phyloP scores from a whole-genome alignment of 2,329 filamentous ascomycete genomes.

The Colletotrichum acutatum region DNA sequence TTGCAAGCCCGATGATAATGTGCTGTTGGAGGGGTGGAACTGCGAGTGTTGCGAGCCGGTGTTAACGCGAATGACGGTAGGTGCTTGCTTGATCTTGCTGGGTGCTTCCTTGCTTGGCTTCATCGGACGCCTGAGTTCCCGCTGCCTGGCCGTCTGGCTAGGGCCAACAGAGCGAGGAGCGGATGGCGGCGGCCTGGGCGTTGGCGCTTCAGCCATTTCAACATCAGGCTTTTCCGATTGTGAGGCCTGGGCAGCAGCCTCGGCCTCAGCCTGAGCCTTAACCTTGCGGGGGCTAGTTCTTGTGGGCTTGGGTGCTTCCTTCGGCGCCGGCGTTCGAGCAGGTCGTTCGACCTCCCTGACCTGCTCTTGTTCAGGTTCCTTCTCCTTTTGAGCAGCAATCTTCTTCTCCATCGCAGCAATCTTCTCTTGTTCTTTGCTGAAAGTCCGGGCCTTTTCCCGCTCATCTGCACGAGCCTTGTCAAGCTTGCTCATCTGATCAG shows the following conservation, averaged over 20 bases:
- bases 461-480: conserved; percentile 78
- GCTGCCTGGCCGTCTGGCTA: conserved; percentile 59
- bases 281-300: conserved; percentile 65
- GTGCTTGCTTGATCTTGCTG: conserved; percentile 72
- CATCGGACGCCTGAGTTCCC: conserved; percentile 67
- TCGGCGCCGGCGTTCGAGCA: conserved; percentile 45
- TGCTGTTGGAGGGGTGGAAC: conserved; percentile 68
- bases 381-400: conserved; percentile 58
- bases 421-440: conserved; percentile 68
- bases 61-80: conserved; percentile 78
- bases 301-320: conserved; percentile 56
- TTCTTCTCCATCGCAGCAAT: conserved; percentile 64
- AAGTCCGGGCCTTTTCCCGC: conserved; percentile 72
- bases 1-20: conserved; percentile 67
- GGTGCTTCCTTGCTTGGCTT: conserved; percentile 71
- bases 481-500: conserved; percentile 70
- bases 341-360: conserved; percentile 36
- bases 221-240: conserved; percentile 56
- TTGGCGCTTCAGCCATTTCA: conserved; percentile 67
- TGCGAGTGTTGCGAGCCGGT: conserved; percentile 71
- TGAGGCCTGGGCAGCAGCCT: conserved; percentile 33
- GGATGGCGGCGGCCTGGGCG: conserved; percentile 69
- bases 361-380: conserved; percentile 28
- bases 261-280: conserved; percentile 49
- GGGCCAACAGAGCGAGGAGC: conserved; percentile 62